Evolutionary conservation across 306 rosid species (phyloP).

Genomic region (Mucuna pruriens): DNA sequence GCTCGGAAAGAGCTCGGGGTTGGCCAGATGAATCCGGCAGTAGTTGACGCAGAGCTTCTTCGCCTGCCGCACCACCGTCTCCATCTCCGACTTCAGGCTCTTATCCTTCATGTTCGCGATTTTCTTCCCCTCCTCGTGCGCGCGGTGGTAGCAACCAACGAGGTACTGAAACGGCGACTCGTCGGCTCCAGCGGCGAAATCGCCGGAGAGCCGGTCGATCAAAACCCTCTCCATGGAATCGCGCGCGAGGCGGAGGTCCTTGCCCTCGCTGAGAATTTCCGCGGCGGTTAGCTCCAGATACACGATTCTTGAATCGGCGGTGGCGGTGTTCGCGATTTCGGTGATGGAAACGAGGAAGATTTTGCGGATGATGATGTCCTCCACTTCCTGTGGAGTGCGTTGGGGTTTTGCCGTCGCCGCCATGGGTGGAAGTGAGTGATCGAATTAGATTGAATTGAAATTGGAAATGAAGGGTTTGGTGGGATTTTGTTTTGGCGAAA

Average conservation of each 20-base stretch:
- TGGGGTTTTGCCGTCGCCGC: slow-evolving; percentile 79
- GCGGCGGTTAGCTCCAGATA: slow-evolving; percentile 89
- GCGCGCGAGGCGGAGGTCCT: slow-evolving; percentile 63
- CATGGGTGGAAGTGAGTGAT: slow-evolving; percentile 29
- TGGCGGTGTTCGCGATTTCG: slow-evolving; percentile 26
- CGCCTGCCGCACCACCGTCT: slow-evolving; percentile 62
- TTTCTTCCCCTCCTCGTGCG: slow-evolving; percentile 77
- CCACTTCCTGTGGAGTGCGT: slow-evolving; percentile 79
- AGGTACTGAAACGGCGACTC: slow-evolving; percentile 78
- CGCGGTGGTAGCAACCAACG: slow-evolving; percentile 77
- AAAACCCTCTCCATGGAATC: slow-evolving; percentile 79
- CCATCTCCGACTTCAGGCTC: slow-evolving; percentile 65
- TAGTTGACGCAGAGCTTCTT: slow-evolving; percentile 78
- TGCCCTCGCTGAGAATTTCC: slow-evolving; percentile 86
- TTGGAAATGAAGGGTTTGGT: background rate
- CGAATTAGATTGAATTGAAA: background rate
- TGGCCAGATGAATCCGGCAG: slow-evolving; percentile 80
- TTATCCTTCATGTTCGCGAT: slow-evolving; percentile 77
- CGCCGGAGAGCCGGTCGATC: slow-evolving; percentile 80
- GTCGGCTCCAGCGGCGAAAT: slow-evolving; percentile 27
- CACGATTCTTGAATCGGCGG: slow-evolving; percentile 61
- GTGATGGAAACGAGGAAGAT: slow-evolving; percentile 77
- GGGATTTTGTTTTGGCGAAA: background rate
- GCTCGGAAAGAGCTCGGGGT: slow-evolving; percentile 71
- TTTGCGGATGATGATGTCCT: slow-evolving; percentile 84